Evolutionary conservation across 2,329 filamentous ascomycete species (phyloP).

Genomic region (Fusarium circinatum): DNA sequence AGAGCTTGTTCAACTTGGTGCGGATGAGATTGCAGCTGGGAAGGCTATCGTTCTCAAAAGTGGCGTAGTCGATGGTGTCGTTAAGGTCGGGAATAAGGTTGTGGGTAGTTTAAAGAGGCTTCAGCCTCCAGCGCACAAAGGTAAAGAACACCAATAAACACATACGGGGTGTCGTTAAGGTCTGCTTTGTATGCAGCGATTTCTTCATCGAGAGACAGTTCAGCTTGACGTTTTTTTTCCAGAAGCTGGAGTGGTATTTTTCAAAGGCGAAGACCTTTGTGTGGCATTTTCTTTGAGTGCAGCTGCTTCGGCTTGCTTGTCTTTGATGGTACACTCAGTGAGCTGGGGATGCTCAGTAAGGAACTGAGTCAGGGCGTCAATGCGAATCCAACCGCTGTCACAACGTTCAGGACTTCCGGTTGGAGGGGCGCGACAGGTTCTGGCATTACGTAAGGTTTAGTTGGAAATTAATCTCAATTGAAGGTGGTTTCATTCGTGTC

Average conservation of each 20-base stretch:
- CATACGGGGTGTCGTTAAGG: background rate
- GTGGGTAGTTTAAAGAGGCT: no score
- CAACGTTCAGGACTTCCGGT: background rate
- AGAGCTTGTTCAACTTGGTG: conserved; percentile 9
- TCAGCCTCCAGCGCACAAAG: no score
- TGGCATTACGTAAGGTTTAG: background rate
- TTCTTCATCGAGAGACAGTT: background rate
- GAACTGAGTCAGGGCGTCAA: no score
- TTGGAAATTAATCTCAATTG: background rate
- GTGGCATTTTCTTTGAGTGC: background rate
- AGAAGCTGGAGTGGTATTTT: background rate
- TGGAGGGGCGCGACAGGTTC: background rate
- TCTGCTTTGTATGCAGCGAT: conserved; percentile 1
- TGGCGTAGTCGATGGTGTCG: background rate
- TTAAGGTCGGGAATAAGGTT: background rate
- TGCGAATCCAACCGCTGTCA: background rate
- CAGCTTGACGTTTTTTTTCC: conserved; percentile 7
- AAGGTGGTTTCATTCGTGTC: background rate
- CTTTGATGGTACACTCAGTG: background rate
- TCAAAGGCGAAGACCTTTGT: no score
- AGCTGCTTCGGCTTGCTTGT: background rate
- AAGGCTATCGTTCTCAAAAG: background rate
- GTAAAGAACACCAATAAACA: no score
- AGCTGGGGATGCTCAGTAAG: background rate
- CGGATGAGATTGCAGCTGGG: background rate